Evolutionary conservation across 176 grass and related monocot species (phyloP).

Genomic region (Rhipidocladum racemiflorum): DNA sequence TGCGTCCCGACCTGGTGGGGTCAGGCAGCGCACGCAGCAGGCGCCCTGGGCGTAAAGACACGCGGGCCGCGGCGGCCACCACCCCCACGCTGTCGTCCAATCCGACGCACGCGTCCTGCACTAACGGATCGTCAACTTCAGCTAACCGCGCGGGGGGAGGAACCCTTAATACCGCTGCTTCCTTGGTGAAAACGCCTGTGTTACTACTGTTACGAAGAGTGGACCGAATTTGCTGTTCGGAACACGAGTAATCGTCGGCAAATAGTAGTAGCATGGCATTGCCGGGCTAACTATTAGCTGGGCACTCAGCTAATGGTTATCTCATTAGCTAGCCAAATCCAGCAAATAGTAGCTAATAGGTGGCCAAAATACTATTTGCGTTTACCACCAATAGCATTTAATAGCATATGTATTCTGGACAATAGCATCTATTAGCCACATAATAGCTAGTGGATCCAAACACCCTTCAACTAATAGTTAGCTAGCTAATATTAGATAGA

Average conservation of each 20-base stretch:
- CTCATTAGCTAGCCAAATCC: too few species aligned
- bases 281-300: too few species aligned
- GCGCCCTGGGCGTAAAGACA: constrained; percentile 33
- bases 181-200: background rate
- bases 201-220: background rate
- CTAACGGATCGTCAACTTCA: constrained; percentile 33
- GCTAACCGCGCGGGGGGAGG: background rate
- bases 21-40: constrained; percentile 36
- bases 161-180: too few species aligned
- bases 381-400: too few species aligned
- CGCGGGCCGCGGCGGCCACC: constrained; percentile 51
- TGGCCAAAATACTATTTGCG: too few species aligned
- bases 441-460: too few species aligned
- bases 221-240: background rate
- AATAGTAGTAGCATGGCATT: background rate
- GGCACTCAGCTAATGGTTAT: too few species aligned
- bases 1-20: constrained; percentile 48
- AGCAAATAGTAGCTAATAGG: too few species aligned
- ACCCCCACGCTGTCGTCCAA: constrained; percentile 18
- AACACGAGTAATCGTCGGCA: background rate
- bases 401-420: too few species aligned
- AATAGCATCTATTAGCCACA: too few species aligned
- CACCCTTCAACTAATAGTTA: too few species aligned
- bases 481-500: too few species aligned
- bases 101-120: constrained; percentile 29